Conservation (phyloP, 2,329 filamentous ascomycete species). For the Clarireedia homoeocarpa region DNA sequence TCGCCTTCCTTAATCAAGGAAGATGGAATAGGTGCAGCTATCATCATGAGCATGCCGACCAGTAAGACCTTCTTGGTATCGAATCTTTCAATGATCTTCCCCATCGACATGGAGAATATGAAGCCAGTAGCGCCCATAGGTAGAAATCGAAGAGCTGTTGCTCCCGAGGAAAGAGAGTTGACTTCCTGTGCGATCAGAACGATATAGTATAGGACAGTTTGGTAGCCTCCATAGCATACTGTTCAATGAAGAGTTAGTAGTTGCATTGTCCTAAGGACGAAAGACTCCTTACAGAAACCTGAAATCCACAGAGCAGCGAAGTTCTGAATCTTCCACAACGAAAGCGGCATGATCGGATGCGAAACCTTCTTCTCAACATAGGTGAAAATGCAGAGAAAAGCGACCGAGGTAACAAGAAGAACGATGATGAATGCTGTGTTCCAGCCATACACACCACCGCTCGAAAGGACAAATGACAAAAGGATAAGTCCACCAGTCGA, state of each 20-base stretch:
- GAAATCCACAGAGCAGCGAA: slow-evolving; percentile 39
- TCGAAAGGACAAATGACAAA: slow-evolving; percentile 37
- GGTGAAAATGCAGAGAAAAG: slow-evolving; percentile 32
- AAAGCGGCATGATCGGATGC: slow-evolving; percentile 39
- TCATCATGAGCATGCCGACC: slow-evolving; percentile 9
- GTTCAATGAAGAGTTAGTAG: background rate
- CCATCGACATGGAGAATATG: slow-evolving; percentile 30
- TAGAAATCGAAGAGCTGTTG: slow-evolving; percentile 34
- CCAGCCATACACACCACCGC: slow-evolving; percentile 40
- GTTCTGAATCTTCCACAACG: slow-evolving; percentile 38
- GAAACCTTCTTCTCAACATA: slow-evolving; percentile 36
- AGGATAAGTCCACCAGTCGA: slow-evolving; percentile 37
- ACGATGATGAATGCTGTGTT: slow-evolving; percentile 37
- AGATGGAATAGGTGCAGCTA: background rate
- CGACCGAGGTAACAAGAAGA: slow-evolving; percentile 33
- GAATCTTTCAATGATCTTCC: slow-evolving; percentile 32
- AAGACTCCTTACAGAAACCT: slow-evolving; percentile 31
- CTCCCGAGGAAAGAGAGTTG: slow-evolving; percentile 32
- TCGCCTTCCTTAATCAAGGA: background rate
- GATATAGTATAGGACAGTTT: slow-evolving; percentile 36
- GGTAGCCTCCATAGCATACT: slow-evolving; percentile 36
- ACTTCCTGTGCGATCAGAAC: slow-evolving; percentile 35
- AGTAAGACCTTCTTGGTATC: slow-evolving; percentile 20
- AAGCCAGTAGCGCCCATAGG: slow-evolving; percentile 36
- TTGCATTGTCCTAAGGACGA: background rate